These are phyloP conservation scores for Rhododendron kiyosumense DNA, from an alignment of 148 eudicot species.

Conservation along the genomic window DNA sequence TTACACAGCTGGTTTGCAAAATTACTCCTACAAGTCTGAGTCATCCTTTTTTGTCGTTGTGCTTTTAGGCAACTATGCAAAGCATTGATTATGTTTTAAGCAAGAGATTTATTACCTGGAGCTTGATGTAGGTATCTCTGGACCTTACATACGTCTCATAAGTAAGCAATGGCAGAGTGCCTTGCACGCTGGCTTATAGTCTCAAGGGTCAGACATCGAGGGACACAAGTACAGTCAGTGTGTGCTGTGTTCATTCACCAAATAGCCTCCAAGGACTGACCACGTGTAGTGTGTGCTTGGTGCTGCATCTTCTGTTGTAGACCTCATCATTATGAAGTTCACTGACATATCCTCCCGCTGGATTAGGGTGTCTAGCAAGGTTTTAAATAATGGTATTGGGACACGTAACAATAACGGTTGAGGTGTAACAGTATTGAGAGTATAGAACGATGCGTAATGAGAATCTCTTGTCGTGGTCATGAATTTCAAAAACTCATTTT, in stretches of 20 bases:
- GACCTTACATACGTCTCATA: neutral
- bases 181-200: neutral
- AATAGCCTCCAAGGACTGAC: neutral
- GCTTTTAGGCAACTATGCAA: neutral
- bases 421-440: too few species aligned
- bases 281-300: neutral
- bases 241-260: neutral
- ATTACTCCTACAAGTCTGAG: neutral
- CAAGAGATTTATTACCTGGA: neutral
- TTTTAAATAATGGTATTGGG: too few species aligned
- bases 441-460: too few species aligned
- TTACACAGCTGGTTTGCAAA: neutral
- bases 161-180: neutral
- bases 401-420: too few species aligned
- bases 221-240: neutral
- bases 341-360: neutral
- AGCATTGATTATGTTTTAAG: neutral
- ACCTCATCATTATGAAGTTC: neutral
- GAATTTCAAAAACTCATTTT: too few species aligned
- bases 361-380: neutral
- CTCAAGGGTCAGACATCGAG: neutral
- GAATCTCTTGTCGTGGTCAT: too few species aligned
- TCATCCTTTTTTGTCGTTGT: neutral
- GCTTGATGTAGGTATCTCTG: neutral
- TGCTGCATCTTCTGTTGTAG: neutral